Percentiles rank a stretch among this genome's conserved stretches.
phyloP scores from a whole-genome alignment of 2,329 filamentous ascomycete genomes.

The Diaporthe nobilis region DNA sequence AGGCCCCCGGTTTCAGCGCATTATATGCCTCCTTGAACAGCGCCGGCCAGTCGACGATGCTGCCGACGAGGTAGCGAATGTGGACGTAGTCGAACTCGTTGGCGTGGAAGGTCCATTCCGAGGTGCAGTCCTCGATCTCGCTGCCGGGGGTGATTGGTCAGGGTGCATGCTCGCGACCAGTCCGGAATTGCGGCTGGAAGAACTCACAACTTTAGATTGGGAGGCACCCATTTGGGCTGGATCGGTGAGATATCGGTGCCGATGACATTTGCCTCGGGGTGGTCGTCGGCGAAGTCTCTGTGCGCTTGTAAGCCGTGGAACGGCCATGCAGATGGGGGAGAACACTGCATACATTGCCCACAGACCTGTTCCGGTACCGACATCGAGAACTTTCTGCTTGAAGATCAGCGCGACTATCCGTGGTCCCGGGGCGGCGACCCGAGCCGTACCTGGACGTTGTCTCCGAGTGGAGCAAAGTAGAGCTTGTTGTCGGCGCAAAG shows the following conservation, averaged over 20 bases:
- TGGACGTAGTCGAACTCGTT: slow-evolving; percentile 71
- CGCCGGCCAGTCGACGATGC: slow-evolving; percentile 65
- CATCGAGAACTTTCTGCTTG: slow-evolving; percentile 58
- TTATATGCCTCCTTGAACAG: slow-evolving; percentile 63
- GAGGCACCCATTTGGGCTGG: slow-evolving; percentile 68
- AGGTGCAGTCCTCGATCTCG: slow-evolving; percentile 73
- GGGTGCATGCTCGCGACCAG: background rate
- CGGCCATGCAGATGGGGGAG: background rate
- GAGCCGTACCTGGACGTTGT: slow-evolving; percentile 40
- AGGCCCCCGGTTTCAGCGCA: slow-evolving; percentile 67
- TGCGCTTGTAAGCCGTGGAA: background rate
- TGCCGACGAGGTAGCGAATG: slow-evolving; percentile 66
- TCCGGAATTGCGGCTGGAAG: background rate
- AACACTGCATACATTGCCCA: slow-evolving; percentile 56
- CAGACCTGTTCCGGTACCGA: slow-evolving; percentile 68
- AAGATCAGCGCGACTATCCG: background rate
- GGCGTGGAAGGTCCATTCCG: slow-evolving; percentile 60
- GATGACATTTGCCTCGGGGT: slow-evolving; percentile 60
- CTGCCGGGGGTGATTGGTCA: slow-evolving; percentile 37
- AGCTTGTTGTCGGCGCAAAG: slow-evolving; percentile 46
- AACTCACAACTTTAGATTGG: slow-evolving; percentile 62
- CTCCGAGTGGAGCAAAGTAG: slow-evolving; percentile 45
- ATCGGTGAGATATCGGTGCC: slow-evolving; percentile 72
- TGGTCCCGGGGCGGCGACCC: background rate
- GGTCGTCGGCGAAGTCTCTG: slow-evolving; percentile 63